Percentiles rank a stretch among this genome's conserved stretches.
phyloP scores from a whole-genome alignment of 352 stramenopile species.

The Globisporangium polare region DNA sequence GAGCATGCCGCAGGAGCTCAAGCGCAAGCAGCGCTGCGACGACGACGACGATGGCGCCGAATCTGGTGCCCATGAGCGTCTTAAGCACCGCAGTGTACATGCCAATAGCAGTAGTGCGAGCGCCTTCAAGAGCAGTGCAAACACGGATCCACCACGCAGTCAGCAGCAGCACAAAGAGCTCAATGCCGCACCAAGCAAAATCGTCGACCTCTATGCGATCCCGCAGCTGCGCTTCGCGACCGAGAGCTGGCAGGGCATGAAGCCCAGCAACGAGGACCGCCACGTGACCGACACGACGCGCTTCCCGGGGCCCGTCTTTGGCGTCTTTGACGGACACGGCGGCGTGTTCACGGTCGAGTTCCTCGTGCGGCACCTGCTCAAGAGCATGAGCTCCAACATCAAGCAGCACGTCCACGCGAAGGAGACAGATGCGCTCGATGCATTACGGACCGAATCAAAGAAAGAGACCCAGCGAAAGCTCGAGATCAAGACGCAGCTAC shows the following conservation, averaged over 20 bases:
- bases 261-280: constrained; percentile 60
- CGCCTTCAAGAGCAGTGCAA: neutral
- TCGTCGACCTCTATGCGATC: constrained; percentile 15
- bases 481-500: constrained; percentile 28
- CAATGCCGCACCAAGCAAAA: neutral
- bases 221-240: constrained; percentile 40
- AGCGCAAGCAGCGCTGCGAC: constrained; percentile 24
- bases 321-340: constrained; percentile 59
- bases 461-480: constrained; percentile 24
- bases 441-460: constrained; percentile 13
- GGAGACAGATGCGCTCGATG: constrained; percentile 17
- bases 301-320: constrained; percentile 52
- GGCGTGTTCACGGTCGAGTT: constrained; percentile 49
- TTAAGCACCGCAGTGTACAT: neutral
- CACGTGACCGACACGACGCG: constrained; percentile 20
- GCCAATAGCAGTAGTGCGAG: neutral
- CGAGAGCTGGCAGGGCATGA: constrained; percentile 50
- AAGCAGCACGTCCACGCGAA: constrained; percentile 26
- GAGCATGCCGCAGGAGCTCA: constrained; percentile 12
- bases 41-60: constrained; percentile 16
- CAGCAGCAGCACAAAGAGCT: neutral
- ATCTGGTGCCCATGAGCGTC: neutral
- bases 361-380: constrained; percentile 38
- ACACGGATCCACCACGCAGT: neutral
- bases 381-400: constrained; percentile 24